A percentile compares a stretch with the other conserved stretches of the same genome.
These are phyloP conservation scores for Cicer bijugum DNA, from an alignment of 306 rosid genomes.

Conservation along the genomic window DNA sequence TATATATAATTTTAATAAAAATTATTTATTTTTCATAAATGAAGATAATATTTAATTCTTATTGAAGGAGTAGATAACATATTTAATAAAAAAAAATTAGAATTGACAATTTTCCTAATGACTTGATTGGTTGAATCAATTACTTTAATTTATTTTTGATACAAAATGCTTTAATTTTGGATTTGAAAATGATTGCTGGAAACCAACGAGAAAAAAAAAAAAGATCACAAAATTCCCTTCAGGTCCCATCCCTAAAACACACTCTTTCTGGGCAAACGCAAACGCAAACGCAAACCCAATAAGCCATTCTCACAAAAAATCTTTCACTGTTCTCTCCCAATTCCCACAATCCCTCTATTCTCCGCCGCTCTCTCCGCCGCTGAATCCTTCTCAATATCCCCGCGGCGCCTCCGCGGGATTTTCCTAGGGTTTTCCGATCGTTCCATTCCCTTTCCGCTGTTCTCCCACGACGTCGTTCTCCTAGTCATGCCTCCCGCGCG, in stretches of 20 bases:
- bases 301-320: conserved; percentile 48
- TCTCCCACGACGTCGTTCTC: conserved; percentile 43
- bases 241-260: conserved; percentile 47
- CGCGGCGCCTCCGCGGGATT: conserved; percentile 53
- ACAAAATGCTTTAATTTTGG: too few relatives aligned
- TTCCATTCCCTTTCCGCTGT: conserved; percentile 4
- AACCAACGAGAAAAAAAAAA: background rate
- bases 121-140: too few relatives aligned
- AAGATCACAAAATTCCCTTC: conserved; percentile 46
- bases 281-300: conserved; percentile 29
- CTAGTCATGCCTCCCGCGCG: conserved; percentile 87
- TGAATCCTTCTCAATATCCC: conserved; percentile 38
- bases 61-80: too few relatives aligned
- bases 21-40: too few relatives aligned
- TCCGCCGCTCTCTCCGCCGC: conserved; percentile 48
- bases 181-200: conserved; percentile 13
- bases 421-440: conserved; percentile 60
- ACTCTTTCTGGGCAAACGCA: conserved; percentile 42
- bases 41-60: too few relatives aligned
- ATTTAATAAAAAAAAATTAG: too few relatives aligned
- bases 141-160: too few relatives aligned
- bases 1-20: too few relatives aligned
- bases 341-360: conserved; percentile 39
- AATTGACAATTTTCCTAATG: too few relatives aligned
- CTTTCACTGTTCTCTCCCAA: conserved; percentile 39